Percentiles rank a stretch among this genome's conserved stretches.
These are phyloP conservation scores for Phytopythium montanum DNA, from an alignment of 352 stramenopile species.

Conservation along the genomic window DNA sequence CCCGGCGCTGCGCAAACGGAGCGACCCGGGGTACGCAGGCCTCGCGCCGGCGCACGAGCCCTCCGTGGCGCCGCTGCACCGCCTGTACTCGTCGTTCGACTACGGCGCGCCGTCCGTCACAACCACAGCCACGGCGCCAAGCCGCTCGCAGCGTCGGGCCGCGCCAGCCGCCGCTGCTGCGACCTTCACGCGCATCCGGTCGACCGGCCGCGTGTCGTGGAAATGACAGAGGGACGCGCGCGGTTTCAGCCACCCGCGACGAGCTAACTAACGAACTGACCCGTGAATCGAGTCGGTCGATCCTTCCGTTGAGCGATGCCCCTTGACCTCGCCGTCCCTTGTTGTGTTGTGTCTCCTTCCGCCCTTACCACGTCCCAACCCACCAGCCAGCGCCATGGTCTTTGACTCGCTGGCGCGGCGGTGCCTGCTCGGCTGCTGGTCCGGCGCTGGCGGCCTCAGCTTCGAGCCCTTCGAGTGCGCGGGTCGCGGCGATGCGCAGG, in stretches of 20 bases:
- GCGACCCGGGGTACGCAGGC: conserved; percentile 11
- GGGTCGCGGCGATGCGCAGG: background rate
- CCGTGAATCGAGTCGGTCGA: background rate
- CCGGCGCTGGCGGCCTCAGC: background rate
- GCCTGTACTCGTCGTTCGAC: conserved; percentile 33
- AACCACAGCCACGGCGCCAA: background rate
- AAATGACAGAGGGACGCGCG: background rate
- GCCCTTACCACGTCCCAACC: no score
- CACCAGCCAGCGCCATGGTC: background rate
- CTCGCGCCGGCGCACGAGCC: conserved; percentile 14
- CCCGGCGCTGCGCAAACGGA: conserved; percentile 38
- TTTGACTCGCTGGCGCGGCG: background rate
- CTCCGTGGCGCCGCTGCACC: conserved; percentile 17
- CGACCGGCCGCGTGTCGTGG: conserved; percentile 2
- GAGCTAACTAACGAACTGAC: no score
- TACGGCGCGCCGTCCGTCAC: conserved; percentile 8
- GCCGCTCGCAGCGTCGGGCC: background rate
- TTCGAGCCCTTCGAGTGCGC: background rate
- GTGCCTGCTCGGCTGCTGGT: conserved; percentile 7
- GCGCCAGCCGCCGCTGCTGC: background rate
- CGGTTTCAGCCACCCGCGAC: background rate
- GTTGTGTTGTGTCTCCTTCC: no score
- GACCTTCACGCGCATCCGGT: background rate
- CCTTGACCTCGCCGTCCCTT: background rate
- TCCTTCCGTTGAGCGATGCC: background rate